Evolutionary conservation across 495 filamentous ascomycete genomes (phyloP).

Genomic region (Neurospora sp.): DNA sequence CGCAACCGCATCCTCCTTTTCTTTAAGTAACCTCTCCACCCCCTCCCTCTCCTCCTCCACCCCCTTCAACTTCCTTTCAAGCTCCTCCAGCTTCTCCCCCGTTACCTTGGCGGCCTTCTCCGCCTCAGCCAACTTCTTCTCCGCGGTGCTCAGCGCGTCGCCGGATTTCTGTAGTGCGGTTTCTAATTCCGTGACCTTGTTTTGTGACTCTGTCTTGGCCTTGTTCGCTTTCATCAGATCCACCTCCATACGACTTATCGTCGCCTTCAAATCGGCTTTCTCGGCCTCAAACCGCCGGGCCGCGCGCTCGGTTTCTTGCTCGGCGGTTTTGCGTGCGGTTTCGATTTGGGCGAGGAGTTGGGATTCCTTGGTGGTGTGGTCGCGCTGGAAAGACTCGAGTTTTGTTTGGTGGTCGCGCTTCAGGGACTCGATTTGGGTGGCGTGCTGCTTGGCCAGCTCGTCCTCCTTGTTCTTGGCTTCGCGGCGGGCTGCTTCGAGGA

Average conservation of each 20-base stretch:
- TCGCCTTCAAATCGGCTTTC: conserved; percentile 50
- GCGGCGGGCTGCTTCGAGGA: background rate
- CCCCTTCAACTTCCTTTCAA: background rate
- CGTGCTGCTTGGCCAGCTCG: conserved; percentile 32
- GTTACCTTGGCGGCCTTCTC: background rate
- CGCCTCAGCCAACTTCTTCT: conserved; percentile 1
- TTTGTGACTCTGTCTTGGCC: conserved; percentile 26
- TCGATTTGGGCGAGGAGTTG: background rate
- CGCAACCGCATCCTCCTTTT: background rate
- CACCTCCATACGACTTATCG: conserved; percentile 46
- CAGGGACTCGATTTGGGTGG: background rate
- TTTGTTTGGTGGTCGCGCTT: background rate
- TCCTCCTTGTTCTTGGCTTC: conserved; percentile 2
- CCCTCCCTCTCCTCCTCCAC: conserved; percentile 5
- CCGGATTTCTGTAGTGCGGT: background rate
- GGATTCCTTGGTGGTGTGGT: background rate
- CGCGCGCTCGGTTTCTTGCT: conserved; percentile 31
- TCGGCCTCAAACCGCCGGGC: conserved; percentile 44
- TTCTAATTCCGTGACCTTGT: conserved; percentile 10
- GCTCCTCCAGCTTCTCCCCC: background rate
- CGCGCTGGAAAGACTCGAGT: conserved; percentile 16
- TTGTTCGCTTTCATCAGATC: conserved; percentile 53
- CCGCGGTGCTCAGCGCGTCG: background rate
- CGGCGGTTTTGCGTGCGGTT: conserved; percentile 18
- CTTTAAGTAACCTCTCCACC: conserved; percentile 11